Conservation (phyloP, 306 rosid genomes). For the Hippophae gyantsensis region DNA sequence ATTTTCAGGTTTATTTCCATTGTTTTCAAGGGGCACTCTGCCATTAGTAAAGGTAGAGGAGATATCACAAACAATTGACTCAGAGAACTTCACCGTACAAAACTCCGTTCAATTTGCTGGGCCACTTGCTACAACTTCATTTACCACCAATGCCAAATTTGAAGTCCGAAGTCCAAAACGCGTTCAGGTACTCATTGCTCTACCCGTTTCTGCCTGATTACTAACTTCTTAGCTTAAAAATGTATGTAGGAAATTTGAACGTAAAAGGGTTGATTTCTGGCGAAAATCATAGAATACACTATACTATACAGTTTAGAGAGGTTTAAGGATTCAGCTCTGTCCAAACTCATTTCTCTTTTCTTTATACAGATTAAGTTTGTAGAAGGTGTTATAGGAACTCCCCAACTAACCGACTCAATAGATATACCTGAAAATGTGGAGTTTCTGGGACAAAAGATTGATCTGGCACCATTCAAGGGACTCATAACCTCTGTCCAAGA, state of each 20-base stretch:
- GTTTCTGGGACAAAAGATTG: conserved; percentile 70
- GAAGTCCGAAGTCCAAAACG: conserved; percentile 84
- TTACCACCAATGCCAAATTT: conserved; percentile 78
- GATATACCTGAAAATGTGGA: conserved; percentile 85
- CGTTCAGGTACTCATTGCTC: conserved; percentile 45
- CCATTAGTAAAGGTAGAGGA: conserved; percentile 77
- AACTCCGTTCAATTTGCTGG: conserved; percentile 74
- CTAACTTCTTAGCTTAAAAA: background rate
- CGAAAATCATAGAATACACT: background rate
- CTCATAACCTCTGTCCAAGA: conserved; percentile 57
- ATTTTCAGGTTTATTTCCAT: conserved; percentile 65
- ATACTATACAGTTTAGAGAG: background rate
- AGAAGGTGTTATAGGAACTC: conserved; percentile 85
- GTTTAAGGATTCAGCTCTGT: conserved; percentile 9
- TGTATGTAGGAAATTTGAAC: background rate
- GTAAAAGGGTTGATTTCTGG: background rate
- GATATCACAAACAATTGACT: conserved; percentile 82
- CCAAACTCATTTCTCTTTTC: background rate
- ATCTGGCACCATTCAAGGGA: conserved; percentile 66
- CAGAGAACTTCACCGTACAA: conserved; percentile 51
- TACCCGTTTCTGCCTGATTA: background rate
- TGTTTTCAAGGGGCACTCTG: conserved; percentile 57
- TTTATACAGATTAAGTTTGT: conserved; percentile 62
- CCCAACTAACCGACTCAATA: conserved; percentile 79
- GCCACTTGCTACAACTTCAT: conserved; percentile 73